Base-by-base conservation (phyloP, 2,329 filamentous ascomycete genomes). In the Arachnomyces sp. region DNA sequence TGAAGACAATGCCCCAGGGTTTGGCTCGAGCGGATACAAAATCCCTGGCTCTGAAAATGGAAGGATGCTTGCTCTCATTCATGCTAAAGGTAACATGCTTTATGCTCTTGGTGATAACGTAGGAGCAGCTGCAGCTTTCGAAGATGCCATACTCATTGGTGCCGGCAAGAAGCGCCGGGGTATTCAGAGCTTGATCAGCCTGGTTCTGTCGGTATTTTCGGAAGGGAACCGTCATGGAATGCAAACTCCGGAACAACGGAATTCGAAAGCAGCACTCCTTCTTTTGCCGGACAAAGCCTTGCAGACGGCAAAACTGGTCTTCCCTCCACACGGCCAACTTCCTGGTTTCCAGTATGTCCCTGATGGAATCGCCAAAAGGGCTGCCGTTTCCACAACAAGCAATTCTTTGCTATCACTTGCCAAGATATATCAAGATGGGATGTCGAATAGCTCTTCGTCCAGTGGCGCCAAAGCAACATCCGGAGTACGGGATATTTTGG, bases 61-160 rank as follows among this genome's bases (percentile, higher is more conserved):
- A 7, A 79, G 92, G 44, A 87, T 98, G 54, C 74, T 98, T 33
- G 85, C 88, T n/a, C 73, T 98, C 12, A 80, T 96, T 31, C 92
- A 98, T 63, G 89, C 90, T 14, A 98, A 96, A 62, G 92, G 90
- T n/a, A 96, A 96, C 47, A 93, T 96, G 83, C 73, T 96, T 2
- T 98, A 98, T 63, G 80, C 86, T 17, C 68, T 93, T 21, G 90
- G 90, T 34, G 83, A 95, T 49, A 84, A 92, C 48, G 71, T 74
- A 30, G 78, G 74, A 31, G 92, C 92, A 31, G 88, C 90, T 1
- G 78, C 80, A 52, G 87, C 92, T 3, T 98, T 98, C 52, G 92
- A 98, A 60, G 88, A 95, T 60, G 90, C 89, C 0, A 87, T 98
- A 3, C 66, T 95, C 39, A 90, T 98, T 47, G 89, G 87, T 43